These are phyloP conservation scores for Nectriaceae sp. DNA, from an alignment of 2,329 filamentous ascomycete genomes.

Conservation along the genomic window DNA sequence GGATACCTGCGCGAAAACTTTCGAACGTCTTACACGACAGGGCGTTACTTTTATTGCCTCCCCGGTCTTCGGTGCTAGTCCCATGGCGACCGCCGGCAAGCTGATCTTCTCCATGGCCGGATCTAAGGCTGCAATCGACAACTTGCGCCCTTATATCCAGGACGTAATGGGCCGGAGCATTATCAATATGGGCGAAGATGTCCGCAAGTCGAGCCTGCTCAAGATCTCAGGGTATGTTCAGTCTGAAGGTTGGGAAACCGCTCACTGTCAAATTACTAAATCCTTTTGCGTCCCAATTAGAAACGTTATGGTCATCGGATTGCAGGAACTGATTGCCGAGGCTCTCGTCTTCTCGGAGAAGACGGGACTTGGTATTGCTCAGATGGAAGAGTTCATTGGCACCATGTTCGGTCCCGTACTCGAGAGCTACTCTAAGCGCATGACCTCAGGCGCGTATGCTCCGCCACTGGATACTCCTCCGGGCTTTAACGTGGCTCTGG, in stretches of 20 bases:
- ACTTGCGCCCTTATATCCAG: slow-evolving; percentile 40
- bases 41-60: slow-evolving; percentile 6
- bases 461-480: slow-evolving; percentile 10
- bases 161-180: slow-evolving; percentile 41
- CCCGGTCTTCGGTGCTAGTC: slow-evolving; percentile 44
- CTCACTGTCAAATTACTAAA: too few relatives aligned
- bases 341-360: slow-evolving; percentile 34
- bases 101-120: slow-evolving; percentile 45
- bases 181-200: slow-evolving; percentile 44
- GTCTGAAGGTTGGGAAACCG: too few relatives aligned
- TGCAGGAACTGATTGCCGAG: slow-evolving; percentile 30
- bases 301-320: slow-evolving; percentile 35
- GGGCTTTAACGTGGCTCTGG: slow-evolving; percentile 8
- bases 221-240: slow-evolving; percentile 39
- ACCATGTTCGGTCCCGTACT: slow-evolving; percentile 32
- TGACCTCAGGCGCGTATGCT: slow-evolving; percentile 30
- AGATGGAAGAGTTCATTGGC: slow-evolving; percentile 29
- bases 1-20: slow-evolving; percentile 26
- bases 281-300: not conserved
- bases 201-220: slow-evolving; percentile 40
- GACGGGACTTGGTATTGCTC: slow-evolving; percentile 23
- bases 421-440: slow-evolving; percentile 28
- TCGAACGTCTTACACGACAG: not conserved
- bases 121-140: slow-evolving; percentile 31
- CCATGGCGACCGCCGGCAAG: slow-evolving; percentile 43